Base-by-base conservation (phyloP, 2,329 filamentous ascomycete genomes). In the Thermothelomyces thermophilus region DNA sequence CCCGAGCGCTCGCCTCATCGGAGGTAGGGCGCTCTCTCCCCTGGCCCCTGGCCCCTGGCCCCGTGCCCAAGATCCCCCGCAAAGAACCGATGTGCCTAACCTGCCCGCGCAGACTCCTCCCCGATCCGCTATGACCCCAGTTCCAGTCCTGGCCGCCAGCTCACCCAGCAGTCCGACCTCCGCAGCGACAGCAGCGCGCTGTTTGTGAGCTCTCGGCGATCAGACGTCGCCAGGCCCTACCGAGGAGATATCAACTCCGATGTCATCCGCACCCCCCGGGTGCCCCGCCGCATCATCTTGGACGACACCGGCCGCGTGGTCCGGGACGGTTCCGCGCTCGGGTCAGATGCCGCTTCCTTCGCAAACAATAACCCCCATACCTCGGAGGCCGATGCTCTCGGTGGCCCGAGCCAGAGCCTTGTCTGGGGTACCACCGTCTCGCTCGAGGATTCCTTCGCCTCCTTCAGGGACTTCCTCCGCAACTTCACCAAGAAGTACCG, bases 381-480 rank as follows among this genome's bases (percentile, higher is more conserved):
- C 6, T 96, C 91, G 2, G 93, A 98, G 66, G 93, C 93, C 1
- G 87, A 96, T 63, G 80, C 77, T 1, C 79, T 96, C 35, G 91
- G 90, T 34, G 93, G 90, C 2, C 81, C 81, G 51, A 87, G 87
- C 34, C 84, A 85, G 49, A 83, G 86, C 58, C 81, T 94, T 51
- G 91, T 98, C 56, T 98, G 93, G 93, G 93, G 93, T 66, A 98
- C 93, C 37, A 97, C 95, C 34, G 87, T 98, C 43, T 95, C 91
- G 5, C 86, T 98, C 46, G 82, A 88, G 53, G 90, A 97, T 65
- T 90, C 89, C 0, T 87, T 94, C 67, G 80, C 83, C 45, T 77
- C 84, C 0, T 95, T 96, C 74, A 91, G 93, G 63, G 90, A 93
- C 56, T 98, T 98, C 63, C 73, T 98, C 24, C 82, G 83, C 64